phyloP scores from a whole-genome alignment of 2,329 filamentous ascomycete species.

The Dactylellina parvicollis region DNA sequence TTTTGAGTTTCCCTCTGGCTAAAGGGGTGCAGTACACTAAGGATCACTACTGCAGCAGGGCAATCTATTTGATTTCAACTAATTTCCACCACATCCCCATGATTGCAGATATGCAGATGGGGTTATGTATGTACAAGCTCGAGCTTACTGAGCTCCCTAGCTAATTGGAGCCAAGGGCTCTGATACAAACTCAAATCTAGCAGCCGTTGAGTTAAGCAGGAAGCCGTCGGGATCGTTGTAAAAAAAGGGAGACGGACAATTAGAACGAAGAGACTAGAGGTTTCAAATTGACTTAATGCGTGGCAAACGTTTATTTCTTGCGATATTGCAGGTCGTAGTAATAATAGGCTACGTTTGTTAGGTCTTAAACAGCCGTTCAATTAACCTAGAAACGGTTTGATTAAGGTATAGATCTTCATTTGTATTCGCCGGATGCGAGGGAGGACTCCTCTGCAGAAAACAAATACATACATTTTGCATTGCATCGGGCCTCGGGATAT shows the following conservation, averaged over 20 bases:
- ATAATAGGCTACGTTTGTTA: slow-evolving; percentile 11
- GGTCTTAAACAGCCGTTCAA: slow-evolving; percentile 12
- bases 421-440: slow-evolving; percentile 47
- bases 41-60: slow-evolving; percentile 20
- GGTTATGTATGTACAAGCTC: slow-evolving; percentile 4
- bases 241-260: slow-evolving; percentile 30
- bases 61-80: slow-evolving; percentile 32
- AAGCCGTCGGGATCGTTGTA: slow-evolving; percentile 35
- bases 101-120: slow-evolving; percentile 24
- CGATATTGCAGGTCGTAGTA: slow-evolving; percentile 28
- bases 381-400: slow-evolving; percentile 25
- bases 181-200: slow-evolving; percentile 14
- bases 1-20: slow-evolving; percentile 8
- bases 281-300: slow-evolving; percentile 54
- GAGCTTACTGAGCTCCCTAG: slow-evolving; percentile 15
- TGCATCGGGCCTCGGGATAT: slow-evolving; percentile 13
- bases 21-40: slow-evolving; percentile 25
- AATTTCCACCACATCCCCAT: slow-evolving; percentile 42
- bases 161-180: slow-evolving; percentile 14
- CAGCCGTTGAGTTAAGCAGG: slow-evolving; percentile 17
- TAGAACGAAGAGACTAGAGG: slow-evolving; percentile 14
- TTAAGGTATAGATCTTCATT: slow-evolving; percentile 45
- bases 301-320: slow-evolving; percentile 45
- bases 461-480: slow-evolving; percentile 8
- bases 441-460: slow-evolving; percentile 3